Conservation (phyloP, 108 stramenopile species). For the Stephanodiscus minutulus region DNA sequence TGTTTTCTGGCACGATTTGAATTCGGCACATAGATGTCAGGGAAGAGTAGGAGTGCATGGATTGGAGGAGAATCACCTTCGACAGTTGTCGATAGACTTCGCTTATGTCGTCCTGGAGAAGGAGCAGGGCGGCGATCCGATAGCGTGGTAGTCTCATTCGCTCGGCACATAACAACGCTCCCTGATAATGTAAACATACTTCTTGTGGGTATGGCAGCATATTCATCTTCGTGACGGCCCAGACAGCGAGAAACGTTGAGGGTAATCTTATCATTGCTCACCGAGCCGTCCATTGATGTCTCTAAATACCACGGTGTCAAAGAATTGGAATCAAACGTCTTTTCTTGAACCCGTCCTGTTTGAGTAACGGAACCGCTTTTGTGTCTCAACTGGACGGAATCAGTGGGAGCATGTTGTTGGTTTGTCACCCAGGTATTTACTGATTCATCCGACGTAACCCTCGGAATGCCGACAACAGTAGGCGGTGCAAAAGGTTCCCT, state of each 20-base stretch:
- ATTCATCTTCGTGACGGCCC: constrained; percentile 55
- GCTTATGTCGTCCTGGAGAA: constrained; percentile 13
- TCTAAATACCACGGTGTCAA: constrained; percentile 81
- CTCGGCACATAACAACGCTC: constrained; percentile 75
- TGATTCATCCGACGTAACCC: constrained; percentile 46
- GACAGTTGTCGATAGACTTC: constrained; percentile 41
- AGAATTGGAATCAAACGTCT: constrained; percentile 73
- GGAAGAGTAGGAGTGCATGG: constrained; percentile 73
- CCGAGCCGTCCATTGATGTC: constrained; percentile 63
- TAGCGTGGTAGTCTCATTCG: constrained; percentile 29
- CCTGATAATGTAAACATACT: constrained; percentile 66
- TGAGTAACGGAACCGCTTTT: constrained; percentile 7
- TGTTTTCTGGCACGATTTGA: constrained; percentile 41
- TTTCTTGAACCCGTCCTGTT: constrained; percentile 24
- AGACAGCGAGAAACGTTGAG: constrained; percentile 63
- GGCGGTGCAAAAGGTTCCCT: constrained; percentile 19
- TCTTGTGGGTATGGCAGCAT: constrained; percentile 23
- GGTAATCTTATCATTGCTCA: constrained; percentile 63
- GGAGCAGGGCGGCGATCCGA: constrained; percentile 31
- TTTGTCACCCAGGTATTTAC: constrained; percentile 72
- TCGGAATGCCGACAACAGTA: constrained; percentile 16
- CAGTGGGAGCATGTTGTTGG: constrained; percentile 13
- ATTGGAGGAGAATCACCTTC: constrained; percentile 63
- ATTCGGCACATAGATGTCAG: constrained; percentile 54
- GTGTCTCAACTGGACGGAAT: constrained; percentile 26